Conservation (phyloP, 805 yeast genomes). For the Starmerella roubikii region DNA sequence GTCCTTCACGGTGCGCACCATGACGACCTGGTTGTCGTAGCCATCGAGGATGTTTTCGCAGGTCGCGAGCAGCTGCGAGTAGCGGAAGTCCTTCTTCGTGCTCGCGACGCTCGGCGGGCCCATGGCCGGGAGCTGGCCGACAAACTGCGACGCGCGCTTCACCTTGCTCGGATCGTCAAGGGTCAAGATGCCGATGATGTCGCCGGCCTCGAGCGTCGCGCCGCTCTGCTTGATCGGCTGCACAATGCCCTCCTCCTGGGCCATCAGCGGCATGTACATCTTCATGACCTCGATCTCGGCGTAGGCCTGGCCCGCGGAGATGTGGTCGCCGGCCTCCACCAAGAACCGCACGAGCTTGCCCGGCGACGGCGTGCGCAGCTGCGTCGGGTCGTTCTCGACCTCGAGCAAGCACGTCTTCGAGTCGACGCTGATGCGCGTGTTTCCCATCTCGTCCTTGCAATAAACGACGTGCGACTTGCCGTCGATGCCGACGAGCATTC, state of each 20-base stretch:
- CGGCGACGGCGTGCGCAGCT: constrained; percentile 95
- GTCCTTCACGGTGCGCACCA: constrained; percentile 68
- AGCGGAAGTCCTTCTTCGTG: constrained; percentile 68
- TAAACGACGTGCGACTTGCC: constrained; percentile 92
- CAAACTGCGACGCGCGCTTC: constrained; percentile 89
- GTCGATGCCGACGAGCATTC: constrained; percentile 70
- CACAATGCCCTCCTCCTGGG: constrained; percentile 84
- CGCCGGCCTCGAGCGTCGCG: constrained; percentile 93
- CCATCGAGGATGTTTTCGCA: constrained; percentile 75
- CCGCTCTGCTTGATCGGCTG: constrained; percentile 96
- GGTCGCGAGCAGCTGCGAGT: constrained; percentile 42
- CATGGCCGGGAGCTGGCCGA: constrained; percentile 79
- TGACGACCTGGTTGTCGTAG: constrained; percentile 86
- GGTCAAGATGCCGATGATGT: constrained; percentile 84
- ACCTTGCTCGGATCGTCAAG: constrained; percentile 95
- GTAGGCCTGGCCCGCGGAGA: constrained; percentile 78
- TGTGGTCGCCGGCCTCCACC: constrained; percentile 92
- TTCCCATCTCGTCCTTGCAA: constrained; percentile 96
- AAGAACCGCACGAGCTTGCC: constrained; percentile 90
- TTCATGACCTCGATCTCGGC: constrained; percentile 99
- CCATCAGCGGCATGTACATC: constrained; percentile 95
- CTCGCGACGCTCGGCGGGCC: constrained; percentile 79
- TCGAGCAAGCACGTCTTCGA: constrained; percentile 89
- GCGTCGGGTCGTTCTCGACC: constrained; percentile 96
- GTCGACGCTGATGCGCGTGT: constrained; percentile 88